A percentile compares a stretch with the other conserved stretches of the same genome.
Conservation (phyloP, 2,329 filamentous ascomycete species). For the Colletotrichum magnum region DNA sequence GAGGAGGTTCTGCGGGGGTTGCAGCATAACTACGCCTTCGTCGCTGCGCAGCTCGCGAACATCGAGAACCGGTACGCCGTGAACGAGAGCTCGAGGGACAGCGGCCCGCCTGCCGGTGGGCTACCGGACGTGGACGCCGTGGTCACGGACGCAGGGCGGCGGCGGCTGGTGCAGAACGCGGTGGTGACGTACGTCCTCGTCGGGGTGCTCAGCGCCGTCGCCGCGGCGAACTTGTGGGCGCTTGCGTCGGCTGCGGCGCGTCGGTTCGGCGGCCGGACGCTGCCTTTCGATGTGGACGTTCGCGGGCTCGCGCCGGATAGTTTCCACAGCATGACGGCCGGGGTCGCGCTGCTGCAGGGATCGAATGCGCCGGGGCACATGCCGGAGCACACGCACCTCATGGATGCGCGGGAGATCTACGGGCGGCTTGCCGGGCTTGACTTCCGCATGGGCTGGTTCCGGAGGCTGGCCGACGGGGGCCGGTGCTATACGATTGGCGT, state of each 20-base stretch:
- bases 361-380: not conserved
- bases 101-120: not conserved
- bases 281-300: not conserved
- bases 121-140: not conserved
- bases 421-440: not conserved
- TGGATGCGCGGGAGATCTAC: not conserved
- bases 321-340: slow-evolving; percentile 1
- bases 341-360: not conserved
- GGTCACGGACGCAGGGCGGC: not conserved
- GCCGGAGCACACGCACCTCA: not conserved
- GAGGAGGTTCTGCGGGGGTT: not conserved
- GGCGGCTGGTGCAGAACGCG: slow-evolving; percentile 2
- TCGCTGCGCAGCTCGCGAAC: slow-evolving; percentile 9
- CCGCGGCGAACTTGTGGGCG: not conserved
- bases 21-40: slow-evolving; percentile 3
- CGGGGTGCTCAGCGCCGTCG: not conserved
- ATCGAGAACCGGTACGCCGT: slow-evolving; percentile 1
- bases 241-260: not conserved
- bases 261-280: not conserved
- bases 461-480: not conserved
- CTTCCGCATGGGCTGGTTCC: slow-evolving; percentile 13
- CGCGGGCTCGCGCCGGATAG: not conserved
- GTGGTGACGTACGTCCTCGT: not conserved
- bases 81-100: not conserved
- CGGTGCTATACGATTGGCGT: slow-evolving; percentile 1